phyloP scores from a whole-genome alignment of 116 monocot genomes.

The Phalaenopsis hybrid region DNA sequence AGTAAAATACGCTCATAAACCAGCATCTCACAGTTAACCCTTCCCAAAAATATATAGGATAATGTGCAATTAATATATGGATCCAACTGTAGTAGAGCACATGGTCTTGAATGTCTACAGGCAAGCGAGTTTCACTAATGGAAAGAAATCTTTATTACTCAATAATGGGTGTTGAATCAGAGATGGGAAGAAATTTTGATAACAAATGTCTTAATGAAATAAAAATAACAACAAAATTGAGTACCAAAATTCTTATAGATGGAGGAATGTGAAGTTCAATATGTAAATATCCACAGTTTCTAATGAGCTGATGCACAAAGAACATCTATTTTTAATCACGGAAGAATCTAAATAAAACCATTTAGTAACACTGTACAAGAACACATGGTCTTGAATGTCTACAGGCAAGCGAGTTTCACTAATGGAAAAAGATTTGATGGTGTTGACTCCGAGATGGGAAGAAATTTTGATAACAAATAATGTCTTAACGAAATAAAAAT shows the following conservation, averaged over 20 bases:
- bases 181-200: conserved; percentile 1
- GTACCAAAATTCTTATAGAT: background rate
- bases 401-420: background rate
- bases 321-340: background rate
- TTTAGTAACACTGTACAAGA: background rate
- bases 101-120: background rate
- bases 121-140: background rate
- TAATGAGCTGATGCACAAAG: background rate
- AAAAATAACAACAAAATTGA: background rate
- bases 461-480: background rate
- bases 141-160: background rate
- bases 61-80: background rate
- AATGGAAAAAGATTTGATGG: background rate
- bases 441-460: background rate
- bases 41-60: background rate
- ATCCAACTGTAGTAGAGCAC: background rate
- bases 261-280: background rate
- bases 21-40: background rate
- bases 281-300: background rate
- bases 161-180: background rate
- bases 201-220: background rate
- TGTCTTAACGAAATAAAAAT: background rate
- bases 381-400: background rate
- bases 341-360: background rate
- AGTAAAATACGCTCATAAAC: background rate